A percentile compares a stretch with the other conserved stretches of the same genome.
phyloP scores from a whole-genome alignment of 2,329 filamentous ascomycete species.

The Dendryphion nanum region DNA sequence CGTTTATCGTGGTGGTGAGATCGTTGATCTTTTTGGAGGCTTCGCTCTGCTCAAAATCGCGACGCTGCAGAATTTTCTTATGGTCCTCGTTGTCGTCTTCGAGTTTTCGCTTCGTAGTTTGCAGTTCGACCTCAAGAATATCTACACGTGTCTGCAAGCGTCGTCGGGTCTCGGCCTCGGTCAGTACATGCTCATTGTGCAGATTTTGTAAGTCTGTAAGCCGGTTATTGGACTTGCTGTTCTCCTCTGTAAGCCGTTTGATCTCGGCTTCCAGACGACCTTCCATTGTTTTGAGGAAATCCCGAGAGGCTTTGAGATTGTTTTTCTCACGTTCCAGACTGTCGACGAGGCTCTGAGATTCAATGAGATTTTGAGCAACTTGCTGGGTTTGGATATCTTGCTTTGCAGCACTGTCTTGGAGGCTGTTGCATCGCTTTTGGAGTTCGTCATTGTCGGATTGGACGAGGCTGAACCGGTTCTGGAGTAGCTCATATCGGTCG shows the following conservation, averaged over 20 bases:
- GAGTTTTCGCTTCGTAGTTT: constrained; percentile 76
- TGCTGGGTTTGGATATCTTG: constrained; percentile 90
- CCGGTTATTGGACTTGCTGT: constrained; percentile 76
- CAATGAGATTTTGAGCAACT: constrained; percentile 88
- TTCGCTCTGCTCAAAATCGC: constrained; percentile 88
- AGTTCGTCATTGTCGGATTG: constrained; percentile 84
- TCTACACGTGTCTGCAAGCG: constrained; percentile 78
- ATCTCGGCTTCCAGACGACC: constrained; percentile 85
- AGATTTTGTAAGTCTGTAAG: constrained; percentile 83
- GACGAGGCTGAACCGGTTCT: constrained; percentile 80
- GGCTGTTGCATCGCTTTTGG: constrained; percentile 73
- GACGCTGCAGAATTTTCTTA: constrained; percentile 77
- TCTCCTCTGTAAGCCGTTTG: constrained; percentile 79
- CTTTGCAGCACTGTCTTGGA: constrained; percentile 82
- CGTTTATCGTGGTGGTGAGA: constrained; percentile 73
- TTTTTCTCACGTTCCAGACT: constrained; percentile 87
- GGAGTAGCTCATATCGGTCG: constrained; percentile 85
- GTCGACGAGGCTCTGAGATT: constrained; percentile 76
- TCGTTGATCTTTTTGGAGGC: constrained; percentile 91
- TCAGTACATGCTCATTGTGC: constrained; percentile 85
- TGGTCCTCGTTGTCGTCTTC: constrained; percentile 78
- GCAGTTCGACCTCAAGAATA: constrained; percentile 74
- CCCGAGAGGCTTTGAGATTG: constrained; percentile 93
- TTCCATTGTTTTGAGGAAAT: constrained; percentile 91
- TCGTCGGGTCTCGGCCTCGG: constrained; percentile 77